phyloP scores from a whole-genome alignment of 1,284 basidiomycete species.

The Flammula alnicola region DNA sequence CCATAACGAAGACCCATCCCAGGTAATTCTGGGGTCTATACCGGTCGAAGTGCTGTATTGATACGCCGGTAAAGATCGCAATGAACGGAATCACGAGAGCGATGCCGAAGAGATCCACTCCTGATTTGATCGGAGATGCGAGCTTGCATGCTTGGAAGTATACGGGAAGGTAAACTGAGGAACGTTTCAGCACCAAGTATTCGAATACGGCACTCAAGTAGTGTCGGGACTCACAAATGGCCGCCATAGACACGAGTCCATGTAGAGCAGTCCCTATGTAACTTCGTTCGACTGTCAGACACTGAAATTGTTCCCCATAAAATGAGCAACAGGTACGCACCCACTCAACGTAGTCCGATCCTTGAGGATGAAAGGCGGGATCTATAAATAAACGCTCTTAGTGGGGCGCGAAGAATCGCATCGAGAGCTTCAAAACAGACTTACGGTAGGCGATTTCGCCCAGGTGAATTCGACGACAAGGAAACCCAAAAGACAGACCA shows the following conservation, averaged over 20 bases:
- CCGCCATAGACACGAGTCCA: no score
- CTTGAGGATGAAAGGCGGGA: no score
- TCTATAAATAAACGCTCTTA: no score
- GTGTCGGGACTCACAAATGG: conserved; percentile 9
- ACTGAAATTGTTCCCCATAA: no score
- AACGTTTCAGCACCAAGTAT: not conserved
- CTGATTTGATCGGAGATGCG: conserved; percentile 42
- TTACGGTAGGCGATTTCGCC: conserved; percentile 26
- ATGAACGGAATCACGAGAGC: not conserved
- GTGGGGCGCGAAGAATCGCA: conserved; percentile 13
- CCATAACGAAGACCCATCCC: not conserved
- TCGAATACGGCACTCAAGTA: no score
- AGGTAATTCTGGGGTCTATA: not conserved
- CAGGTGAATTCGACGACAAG: conserved; percentile 32
- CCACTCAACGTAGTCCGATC: no score
- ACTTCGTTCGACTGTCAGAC: no score
- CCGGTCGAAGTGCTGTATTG: not conserved
- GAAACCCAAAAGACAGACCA: conserved; percentile 37
- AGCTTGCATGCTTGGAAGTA: conserved; percentile 46
- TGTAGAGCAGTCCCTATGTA: no score
- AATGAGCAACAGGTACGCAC: no score
- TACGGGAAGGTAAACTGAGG: conserved; percentile 5
- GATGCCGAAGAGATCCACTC: conserved; percentile 18
- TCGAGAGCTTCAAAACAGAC: not conserved
- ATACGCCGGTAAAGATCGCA: conserved; percentile 1